A percentile compares a stretch with the other conserved stretches of the same genome.
Conservation (phyloP, 345 rosid genomes). For the Microcos paniculata region DNA sequence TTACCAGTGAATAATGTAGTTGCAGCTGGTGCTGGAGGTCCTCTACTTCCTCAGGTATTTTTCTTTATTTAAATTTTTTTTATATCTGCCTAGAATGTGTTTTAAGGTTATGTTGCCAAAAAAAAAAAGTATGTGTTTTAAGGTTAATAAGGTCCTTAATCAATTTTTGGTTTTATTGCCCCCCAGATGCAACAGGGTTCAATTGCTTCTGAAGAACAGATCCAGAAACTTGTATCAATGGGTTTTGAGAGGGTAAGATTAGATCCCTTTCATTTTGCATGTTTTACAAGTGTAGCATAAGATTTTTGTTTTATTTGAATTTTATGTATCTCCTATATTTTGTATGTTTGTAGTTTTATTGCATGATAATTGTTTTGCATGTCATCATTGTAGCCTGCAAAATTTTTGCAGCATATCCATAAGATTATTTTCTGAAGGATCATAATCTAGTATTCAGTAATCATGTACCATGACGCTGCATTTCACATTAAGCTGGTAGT, state of each 20-base stretch:
- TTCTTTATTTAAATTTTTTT: slow-evolving; percentile 3
- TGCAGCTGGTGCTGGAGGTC: slow-evolving; percentile 30
- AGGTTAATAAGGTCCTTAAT: slow-evolving; percentile 6
- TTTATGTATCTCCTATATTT: background rate
- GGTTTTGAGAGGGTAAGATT: slow-evolving; percentile 81
- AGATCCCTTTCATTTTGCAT: background rate
- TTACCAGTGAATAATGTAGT: slow-evolving; percentile 27
- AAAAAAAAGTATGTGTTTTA: background rate
- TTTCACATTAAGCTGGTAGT: background rate
- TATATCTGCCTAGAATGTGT: background rate
- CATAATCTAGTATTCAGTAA: background rate
- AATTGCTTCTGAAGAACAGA: slow-evolving; percentile 60
- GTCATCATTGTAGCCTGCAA: background rate
- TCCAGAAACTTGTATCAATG: slow-evolving; percentile 84
- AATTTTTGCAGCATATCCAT: background rate
- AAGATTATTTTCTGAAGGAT: background rate
- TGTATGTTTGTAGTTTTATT: background rate
- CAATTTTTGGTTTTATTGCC: slow-evolving; percentile 6
- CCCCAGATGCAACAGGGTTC: slow-evolving; percentile 36
- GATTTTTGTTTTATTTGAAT: background rate
- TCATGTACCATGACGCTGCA: background rate
- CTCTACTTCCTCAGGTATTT: slow-evolving; percentile 47
- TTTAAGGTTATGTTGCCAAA: background rate
- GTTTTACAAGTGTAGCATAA: background rate
- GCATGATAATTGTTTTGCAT: background rate